Percentiles rank a stretch among this genome's conserved stretches.
phyloP scores from a whole-genome alignment of 1,284 basidiomycete genomes.

The Fomitopsis pinicola region DNA sequence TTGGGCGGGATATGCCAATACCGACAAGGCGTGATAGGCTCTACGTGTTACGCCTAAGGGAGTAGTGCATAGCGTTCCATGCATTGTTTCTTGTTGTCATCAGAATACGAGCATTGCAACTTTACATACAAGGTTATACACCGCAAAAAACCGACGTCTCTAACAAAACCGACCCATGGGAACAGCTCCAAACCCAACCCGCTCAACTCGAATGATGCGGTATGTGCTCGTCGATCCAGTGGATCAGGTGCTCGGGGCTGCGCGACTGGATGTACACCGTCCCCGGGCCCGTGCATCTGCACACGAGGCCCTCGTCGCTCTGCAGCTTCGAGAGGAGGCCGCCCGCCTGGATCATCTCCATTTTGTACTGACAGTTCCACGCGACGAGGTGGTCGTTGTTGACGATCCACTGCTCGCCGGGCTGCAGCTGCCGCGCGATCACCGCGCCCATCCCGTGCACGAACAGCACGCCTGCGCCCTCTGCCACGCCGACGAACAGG shows the following conservation, averaged over 20 bases:
- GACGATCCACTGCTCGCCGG: constrained; percentile 31
- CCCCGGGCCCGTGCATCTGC: constrained; percentile 31
- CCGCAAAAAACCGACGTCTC: too few relatives aligned
- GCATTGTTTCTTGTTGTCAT: too few relatives aligned
- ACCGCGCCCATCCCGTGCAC: constrained; percentile 29
- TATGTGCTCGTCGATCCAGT: constrained; percentile 22
- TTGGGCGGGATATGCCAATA: too few relatives aligned
- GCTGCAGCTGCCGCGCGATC: constrained; percentile 23
- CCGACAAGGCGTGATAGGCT: too few relatives aligned
- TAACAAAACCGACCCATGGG: too few relatives aligned
- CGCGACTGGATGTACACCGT: constrained; percentile 30
- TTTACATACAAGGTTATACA: too few relatives aligned
- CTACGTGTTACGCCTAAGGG: too few relatives aligned
- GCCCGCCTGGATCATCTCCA: constrained; percentile 29
- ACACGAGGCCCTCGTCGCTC: constrained; percentile 30
- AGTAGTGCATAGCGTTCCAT: too few relatives aligned
- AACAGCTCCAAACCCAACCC: too few relatives aligned
- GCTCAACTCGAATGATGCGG: not conserved
- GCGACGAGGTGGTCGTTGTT: constrained; percentile 31
- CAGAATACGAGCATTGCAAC: too few relatives aligned
- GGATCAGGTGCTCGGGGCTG: constrained; percentile 25
- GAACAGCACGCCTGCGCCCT: constrained; percentile 27
- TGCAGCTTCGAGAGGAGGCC: constrained; percentile 24
- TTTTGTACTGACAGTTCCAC: constrained; percentile 29
- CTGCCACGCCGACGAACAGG: constrained; percentile 24